Evolutionary conservation across 257 asterid genomes (phyloP), one percentile per base, ranked within the genome.

Genomic region (Solanum corneliomulleri): DNA sequence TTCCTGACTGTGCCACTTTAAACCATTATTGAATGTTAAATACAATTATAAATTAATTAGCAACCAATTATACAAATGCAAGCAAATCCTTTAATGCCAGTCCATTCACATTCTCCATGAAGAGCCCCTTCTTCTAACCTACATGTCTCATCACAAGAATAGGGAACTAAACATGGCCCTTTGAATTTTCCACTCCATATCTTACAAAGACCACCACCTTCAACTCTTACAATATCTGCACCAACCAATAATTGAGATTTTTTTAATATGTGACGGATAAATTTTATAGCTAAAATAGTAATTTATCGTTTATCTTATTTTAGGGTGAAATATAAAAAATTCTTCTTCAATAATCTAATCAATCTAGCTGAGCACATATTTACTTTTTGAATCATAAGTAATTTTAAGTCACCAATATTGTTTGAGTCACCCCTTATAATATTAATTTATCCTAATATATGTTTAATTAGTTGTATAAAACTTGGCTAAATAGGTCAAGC

Each of bases 51-150:
- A 52, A 52, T 52, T 12, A 64, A 66, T 7, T 68, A 76, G 60
- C 83, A 76, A 76, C 83, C 14, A 77, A 42, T 7, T 15, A 21
- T 77, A 42, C 83, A 77, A 31, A 77, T 41, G 2, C 83, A 77
- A 42, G 20, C 83, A 77, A 2, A 42, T 77, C 83, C 83, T 42
- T 42, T 13, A 7, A 8, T 3, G 2, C 62, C 83, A n/a, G 35
- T 14, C 83, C 62, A 77, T n/a, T 77, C 83, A 41, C 83, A 77
- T 77, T n/a, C 62, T 13, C 83, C 83, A n/a, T 42, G 7, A n/a
- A 76, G 16, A 42, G 37, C 62, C 13, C 23, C 58, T n/a, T 42
- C 62, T 77, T 77, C 9, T 77, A 77, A 42, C 4, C 83, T 77
- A 14, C 62, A 76, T 42, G 83, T 42, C 60, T 44, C 58, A 44